Evolutionary conservation across 192 early-diverging fungal genomes (phyloP), one percentile per base, ranked within the genome.

Genomic region (Dissophora globulifera): DNA sequence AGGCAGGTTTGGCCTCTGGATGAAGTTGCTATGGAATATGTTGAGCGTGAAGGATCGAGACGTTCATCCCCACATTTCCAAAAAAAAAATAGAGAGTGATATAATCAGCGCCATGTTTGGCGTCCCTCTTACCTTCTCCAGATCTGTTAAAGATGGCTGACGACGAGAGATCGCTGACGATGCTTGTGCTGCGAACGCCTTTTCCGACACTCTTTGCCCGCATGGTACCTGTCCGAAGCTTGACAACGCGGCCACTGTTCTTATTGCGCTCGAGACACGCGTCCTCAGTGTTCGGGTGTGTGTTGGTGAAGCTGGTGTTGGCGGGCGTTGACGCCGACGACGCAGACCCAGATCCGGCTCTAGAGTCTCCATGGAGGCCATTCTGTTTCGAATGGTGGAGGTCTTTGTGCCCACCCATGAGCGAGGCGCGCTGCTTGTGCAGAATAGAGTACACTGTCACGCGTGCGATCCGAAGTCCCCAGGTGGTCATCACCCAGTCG

Each of bases 381-480:
- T 50, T 50, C 10, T 71, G 69, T 26, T 62, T 71, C 16, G 59
- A 49, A n/a, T 62, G 58, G 47, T 71, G 62, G 16, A 71, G 35
- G 45, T 71, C 69, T 30, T 62, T 71, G n/a, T 67, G 63, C 7
- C 72, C 72, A 12, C 57, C 72, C 72, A 76, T 76, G 32, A 76
- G 25, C n/a, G 72, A 76, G 2, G 72, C 72, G 23, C 72, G 63
- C 30, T 76, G 72, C 40, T 76, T 76, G 52, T 76, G 72, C 16
- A 76, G 64, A 31, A 76, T 76, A 5, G 72, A 76, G 40, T 76
- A 76, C 2, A 76, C 72, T 8, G 72, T 76, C 22, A 76, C 72
- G 3, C 72, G 50, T 5, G 72, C 72, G n/a, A 76, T 76, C 35
- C 63, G 42, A n/a, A 76, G 58, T 19, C 72, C 72, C 72, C 72